phyloP scores from a whole-genome alignment of 2,329 filamentous ascomycete genomes.

The Oidium heveae region DNA sequence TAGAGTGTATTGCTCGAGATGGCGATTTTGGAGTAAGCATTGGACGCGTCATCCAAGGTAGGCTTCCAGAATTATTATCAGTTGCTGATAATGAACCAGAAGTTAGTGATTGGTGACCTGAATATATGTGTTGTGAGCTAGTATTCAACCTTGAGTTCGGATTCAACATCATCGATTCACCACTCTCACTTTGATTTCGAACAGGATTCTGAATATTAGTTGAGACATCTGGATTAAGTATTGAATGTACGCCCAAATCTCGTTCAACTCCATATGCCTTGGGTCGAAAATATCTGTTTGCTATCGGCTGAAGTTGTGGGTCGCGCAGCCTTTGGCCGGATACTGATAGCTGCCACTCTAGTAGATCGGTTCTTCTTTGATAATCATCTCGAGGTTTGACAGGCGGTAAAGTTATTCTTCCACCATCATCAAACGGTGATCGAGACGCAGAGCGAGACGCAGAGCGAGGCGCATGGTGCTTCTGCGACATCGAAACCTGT shows the following conservation, averaged over 20 bases:
- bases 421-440: constrained; percentile 12
- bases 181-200: constrained; percentile 8
- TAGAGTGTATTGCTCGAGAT: constrained; percentile 27
- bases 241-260: constrained; percentile 15
- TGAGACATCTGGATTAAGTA: constrained; percentile 13
- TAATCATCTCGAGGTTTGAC: constrained; percentile 14
- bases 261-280: constrained; percentile 4
- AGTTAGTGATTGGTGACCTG: constrained; percentile 5
- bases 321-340: constrained; percentile 4
- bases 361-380: constrained; percentile 8
- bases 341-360: constrained; percentile 8
- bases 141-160: constrained; percentile 8
- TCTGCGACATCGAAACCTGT: constrained; percentile 39
- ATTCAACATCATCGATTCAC: constrained; percentile 6
- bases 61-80: constrained; percentile 9
- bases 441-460: constrained; percentile 26
- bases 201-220: neutral
- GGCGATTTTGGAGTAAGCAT: constrained; percentile 16
- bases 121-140: constrained; percentile 6
- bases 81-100: constrained; percentile 6
- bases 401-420: constrained; percentile 13
- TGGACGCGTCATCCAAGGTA: constrained; percentile 7
- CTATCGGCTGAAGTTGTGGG: constrained; percentile 3
- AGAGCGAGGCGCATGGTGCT: constrained; percentile 29
- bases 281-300: neutral